Percentiles rank a stretch among this genome's conserved stretches.
phyloP scores from a whole-genome alignment of 1,284 basidiomycete genomes.

The Mycena citricolor region DNA sequence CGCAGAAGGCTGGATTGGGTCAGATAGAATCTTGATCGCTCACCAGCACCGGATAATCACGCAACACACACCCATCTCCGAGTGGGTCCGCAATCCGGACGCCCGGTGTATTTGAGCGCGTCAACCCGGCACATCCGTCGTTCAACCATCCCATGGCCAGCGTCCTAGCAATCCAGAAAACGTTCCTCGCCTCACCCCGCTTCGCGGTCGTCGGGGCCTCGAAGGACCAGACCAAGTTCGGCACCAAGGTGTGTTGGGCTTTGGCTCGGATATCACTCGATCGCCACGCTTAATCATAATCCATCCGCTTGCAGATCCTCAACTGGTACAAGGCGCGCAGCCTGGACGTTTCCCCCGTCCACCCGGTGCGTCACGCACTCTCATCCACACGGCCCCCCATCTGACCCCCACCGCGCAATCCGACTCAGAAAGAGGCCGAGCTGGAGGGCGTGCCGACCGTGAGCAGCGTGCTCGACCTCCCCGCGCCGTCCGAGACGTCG shows the following conservation, averaged over 20 bases:
- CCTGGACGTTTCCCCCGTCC: conserved; percentile 68
- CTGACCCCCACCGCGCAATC: neutral
- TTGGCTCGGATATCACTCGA: conserved; percentile 1
- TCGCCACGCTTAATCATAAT: conserved; percentile 5
- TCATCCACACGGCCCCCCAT: neutral
- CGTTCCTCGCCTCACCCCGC: conserved; percentile 59
- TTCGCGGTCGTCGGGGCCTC: conserved; percentile 82
- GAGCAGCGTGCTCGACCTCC: conserved; percentile 55
- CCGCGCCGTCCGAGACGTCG: conserved; percentile 65
- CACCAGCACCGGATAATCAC: too few relatives aligned
- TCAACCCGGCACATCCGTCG: too few relatives aligned
- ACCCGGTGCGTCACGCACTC: conserved; percentile 59
- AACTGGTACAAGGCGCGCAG: conserved; percentile 72
- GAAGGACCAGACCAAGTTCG: conserved; percentile 72
- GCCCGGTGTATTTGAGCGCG: too few relatives aligned
- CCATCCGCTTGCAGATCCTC: conserved; percentile 49
- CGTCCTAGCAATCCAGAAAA: conserved; percentile 41
- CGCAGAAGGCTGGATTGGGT: too few relatives aligned
- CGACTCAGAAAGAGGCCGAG: conserved; percentile 56
- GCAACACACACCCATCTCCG: too few relatives aligned
- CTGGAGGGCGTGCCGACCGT: conserved; percentile 63
- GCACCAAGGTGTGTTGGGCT: conserved; percentile 57
- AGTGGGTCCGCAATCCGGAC: too few relatives aligned
- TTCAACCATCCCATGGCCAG: conserved; percentile 4
- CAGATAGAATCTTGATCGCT: too few relatives aligned